These are phyloP conservation scores for Rhodotorula glutinis DNA, from an alignment of 1,284 basidiomycete species.

Conservation along the genomic window DNA sequence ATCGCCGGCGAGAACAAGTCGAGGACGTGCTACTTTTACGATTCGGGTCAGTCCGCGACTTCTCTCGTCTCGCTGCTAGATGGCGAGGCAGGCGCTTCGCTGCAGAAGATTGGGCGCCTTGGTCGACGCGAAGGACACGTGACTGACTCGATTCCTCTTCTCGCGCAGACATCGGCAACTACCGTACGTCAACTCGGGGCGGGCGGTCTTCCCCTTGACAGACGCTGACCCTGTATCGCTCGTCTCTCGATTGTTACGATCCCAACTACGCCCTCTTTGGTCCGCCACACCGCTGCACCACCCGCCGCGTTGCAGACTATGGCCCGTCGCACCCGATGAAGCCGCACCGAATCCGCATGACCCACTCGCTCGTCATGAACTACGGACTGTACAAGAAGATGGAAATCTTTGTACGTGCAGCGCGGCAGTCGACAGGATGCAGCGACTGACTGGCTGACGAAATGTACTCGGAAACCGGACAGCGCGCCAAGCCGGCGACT, in stretches of 20 bases:
- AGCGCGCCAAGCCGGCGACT: conserved; percentile 98
- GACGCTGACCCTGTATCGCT: not conserved
- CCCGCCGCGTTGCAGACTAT: conserved; percentile 17
- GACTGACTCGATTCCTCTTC: not conserved
- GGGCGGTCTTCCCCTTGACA: not conserved
- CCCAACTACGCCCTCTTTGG: not conserved
- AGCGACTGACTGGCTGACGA: not conserved
- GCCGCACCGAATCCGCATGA: conserved; percentile 89
- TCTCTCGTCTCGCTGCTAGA: not conserved
- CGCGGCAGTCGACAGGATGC: not conserved
- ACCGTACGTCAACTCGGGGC: conserved; percentile 20
- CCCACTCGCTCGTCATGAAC: conserved; percentile 99
- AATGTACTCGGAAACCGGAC: not conserved
- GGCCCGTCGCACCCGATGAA: conserved; percentile 49
- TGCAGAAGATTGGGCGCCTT: no score
- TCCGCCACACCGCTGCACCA: not conserved
- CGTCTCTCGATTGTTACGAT: not conserved
- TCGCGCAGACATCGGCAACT: conserved; percentile 43
- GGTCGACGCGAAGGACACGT: no score
- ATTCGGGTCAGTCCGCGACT: conserved; percentile 73
- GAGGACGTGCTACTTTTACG: conserved; percentile 54
- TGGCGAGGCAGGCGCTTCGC: not conserved
- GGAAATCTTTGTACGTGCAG: conserved; percentile 50
- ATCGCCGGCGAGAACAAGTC: conserved; percentile 38
- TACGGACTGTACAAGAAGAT: conserved; percentile 61